Base-by-base conservation (phyloP, 2,329 filamentous ascomycete species). In the Penicillium sp. region DNA sequence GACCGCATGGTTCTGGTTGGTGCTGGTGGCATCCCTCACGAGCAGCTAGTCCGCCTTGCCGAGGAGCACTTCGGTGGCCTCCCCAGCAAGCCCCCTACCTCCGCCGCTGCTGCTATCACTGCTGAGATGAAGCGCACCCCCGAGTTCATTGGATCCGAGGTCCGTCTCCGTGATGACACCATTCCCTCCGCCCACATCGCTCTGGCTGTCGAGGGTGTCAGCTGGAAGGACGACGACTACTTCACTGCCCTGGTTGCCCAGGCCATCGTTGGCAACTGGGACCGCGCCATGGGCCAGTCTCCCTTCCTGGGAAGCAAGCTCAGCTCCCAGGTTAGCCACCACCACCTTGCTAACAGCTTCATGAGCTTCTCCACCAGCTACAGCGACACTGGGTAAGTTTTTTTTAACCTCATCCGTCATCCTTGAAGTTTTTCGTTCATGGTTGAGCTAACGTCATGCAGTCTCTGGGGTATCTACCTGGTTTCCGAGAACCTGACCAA, bases 291-390 rank as follows among this genome's bases (percentile, higher is more conserved):
- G 87, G 94, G 95, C 73, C 96, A 94, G 79, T 94, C 94, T 56
- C 89, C 92, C 64, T 94, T 97, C 83, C 89, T 97, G 73, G 94
- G 95, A 70, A 96, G 92, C 90, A 97, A 95, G 85, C 91, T 99
- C 70, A 96, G 91, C 83, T 87, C 89, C 64, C 91, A 94, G 71
- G 88, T 99, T 66, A 90, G 95, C 84, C 88, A 96, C 80, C 87
- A 97, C 81, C 88, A 92, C 77, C 86, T 99, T 60, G 94, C 94
- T 78, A 99, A 96, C 83, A 97, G 92, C 86, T 99, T 97, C 85
- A 99, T 99, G 95, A 96, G 91, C 83, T 99, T 99, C 83, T 97
- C 92, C 64, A 99, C 94, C 66, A 96, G 91, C 84, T 99, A 99
- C 82, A 97, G 92, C 74, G 94, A 99, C 78, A 99, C 94, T 75